Conservation (phyloP, 148 eudicot species). For the Simmondsia chinensis region DNA sequence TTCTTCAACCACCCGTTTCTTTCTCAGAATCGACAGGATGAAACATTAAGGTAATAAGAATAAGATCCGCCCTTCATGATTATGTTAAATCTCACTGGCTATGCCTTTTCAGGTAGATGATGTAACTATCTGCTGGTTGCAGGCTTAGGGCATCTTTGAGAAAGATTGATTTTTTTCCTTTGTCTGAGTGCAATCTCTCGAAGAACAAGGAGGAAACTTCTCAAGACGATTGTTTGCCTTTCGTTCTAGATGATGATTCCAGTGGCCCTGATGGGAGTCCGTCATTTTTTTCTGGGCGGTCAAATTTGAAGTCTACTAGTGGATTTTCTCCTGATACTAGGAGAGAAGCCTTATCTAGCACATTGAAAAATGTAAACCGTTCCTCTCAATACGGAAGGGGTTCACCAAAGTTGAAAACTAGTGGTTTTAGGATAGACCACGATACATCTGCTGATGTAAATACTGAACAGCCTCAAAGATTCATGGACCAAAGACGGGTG, state of each 20-base stretch:
- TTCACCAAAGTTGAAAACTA: constrained; percentile 24
- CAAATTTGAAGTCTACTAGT: constrained; percentile 41
- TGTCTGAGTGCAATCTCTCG: constrained; percentile 20
- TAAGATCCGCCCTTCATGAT: constrained; percentile 1
- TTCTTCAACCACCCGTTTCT: constrained; percentile 91
- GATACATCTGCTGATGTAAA: constrained; percentile 27
- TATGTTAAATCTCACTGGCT: not conserved
- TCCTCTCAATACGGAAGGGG: constrained; percentile 22
- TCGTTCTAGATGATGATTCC: constrained; percentile 69
- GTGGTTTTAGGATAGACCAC: constrained; percentile 30
- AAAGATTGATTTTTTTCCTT: constrained; percentile 23
- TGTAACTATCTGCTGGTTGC: constrained; percentile 13
- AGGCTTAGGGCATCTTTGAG: constrained; percentile 36
- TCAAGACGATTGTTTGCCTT: constrained; percentile 73
- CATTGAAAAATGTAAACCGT: constrained; percentile 22
- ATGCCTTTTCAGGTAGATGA: constrained; percentile 4
- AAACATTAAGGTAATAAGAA: constrained; percentile 43
- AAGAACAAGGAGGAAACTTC: constrained; percentile 47
- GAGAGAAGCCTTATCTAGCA: constrained; percentile 22
- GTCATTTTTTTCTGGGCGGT: constrained; percentile 33
- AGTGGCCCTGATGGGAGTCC: constrained; percentile 72
- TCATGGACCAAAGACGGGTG: constrained; percentile 31
- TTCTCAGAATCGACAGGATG: constrained; percentile 34
- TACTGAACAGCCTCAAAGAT: constrained; percentile 27
- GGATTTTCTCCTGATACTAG: constrained; percentile 51